Conservation (phyloP, 306 rosid genomes). For the Lathyrus sativus region DNA sequence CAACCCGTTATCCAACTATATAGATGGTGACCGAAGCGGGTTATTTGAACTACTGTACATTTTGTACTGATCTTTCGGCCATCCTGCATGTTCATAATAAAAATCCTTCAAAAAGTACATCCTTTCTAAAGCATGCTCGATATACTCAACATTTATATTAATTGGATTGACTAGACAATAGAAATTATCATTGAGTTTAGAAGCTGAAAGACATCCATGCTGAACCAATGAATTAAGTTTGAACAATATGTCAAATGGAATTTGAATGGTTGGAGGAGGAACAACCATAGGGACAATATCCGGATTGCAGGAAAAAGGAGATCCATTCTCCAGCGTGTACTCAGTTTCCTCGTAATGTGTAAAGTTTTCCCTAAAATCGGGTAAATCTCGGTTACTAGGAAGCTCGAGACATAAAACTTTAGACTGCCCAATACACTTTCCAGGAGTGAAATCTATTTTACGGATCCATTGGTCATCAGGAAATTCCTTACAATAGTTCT, state of each 20-base stretch:
- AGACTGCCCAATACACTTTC: slow-evolving; percentile 65
- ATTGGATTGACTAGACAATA: slow-evolving; percentile 65
- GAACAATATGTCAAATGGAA: slow-evolving; percentile 68
- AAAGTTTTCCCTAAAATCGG: slow-evolving; percentile 64
- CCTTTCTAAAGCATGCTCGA: slow-evolving; percentile 66
- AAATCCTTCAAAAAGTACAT: slow-evolving; percentile 57
- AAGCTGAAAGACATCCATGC: slow-evolving; percentile 67
- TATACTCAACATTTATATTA: slow-evolving; percentile 29
- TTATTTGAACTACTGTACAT: slow-evolving; percentile 39
- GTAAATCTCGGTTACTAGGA: slow-evolving; percentile 49
- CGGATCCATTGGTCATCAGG: slow-evolving; percentile 71
- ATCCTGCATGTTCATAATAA: slow-evolving; percentile 64
- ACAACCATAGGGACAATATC: slow-evolving; percentile 65
- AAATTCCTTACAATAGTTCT: slow-evolving; percentile 43
- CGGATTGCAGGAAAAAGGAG: slow-evolving; percentile 45
- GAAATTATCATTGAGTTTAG: slow-evolving; percentile 53
- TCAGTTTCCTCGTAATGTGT: slow-evolving; percentile 53
- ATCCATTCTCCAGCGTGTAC: slow-evolving; percentile 48
- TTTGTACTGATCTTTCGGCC: slow-evolving; percentile 59
- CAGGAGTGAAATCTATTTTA: slow-evolving; percentile 69
- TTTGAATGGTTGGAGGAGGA: slow-evolving; percentile 52
- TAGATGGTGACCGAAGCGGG: slow-evolving; percentile 49
- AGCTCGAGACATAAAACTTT: slow-evolving; percentile 66
- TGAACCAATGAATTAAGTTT: slow-evolving; percentile 72
- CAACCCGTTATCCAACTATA: slow-evolving; percentile 67